Percentiles rank a stretch among this genome's conserved stretches.
Evolutionary conservation across 2,329 filamentous ascomycete species (phyloP).

Genomic region (Stagonosporopsis chrysanthemi): DNA sequence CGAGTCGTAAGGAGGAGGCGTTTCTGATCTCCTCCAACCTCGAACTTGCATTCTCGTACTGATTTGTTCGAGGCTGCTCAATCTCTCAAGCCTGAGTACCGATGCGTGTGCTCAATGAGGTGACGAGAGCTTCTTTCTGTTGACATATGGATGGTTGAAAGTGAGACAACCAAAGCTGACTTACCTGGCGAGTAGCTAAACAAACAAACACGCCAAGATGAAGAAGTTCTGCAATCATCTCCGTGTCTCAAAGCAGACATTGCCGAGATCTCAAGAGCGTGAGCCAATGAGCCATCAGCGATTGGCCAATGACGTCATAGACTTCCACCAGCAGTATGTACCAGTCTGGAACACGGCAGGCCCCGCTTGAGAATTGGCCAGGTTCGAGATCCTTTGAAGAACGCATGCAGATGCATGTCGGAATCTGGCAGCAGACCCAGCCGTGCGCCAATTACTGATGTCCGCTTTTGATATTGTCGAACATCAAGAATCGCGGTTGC

Average conservation of each 20-base stretch:
- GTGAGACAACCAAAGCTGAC: not conserved
- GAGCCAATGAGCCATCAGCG: not conserved
- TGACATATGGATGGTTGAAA: not conserved
- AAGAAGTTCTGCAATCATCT: not conserved
- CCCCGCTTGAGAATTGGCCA: not conserved
- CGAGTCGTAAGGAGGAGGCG: no score
- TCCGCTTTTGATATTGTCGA: not conserved
- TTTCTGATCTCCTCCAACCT: no score
- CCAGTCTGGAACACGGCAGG: not conserved
- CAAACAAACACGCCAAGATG: not conserved
- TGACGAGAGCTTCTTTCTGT: not conserved
- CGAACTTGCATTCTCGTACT: no score
- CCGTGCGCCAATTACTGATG: not conserved
- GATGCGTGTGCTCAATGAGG: no score
- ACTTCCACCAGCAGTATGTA: not conserved
- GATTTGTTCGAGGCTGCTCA: no score
- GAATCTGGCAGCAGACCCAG: not conserved
- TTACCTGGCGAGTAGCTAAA: not conserved
- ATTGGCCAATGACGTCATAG: not conserved
- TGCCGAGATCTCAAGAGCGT: not conserved
- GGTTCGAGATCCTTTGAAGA: not conserved
- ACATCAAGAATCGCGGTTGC: not conserved
- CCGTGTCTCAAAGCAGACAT: constrained; percentile 2
- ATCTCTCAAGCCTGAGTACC: no score
- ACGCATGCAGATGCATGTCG: not conserved